Base-by-base conservation (phyloP, 768 basidiomycete species). In the Rhodosporidiobolus sp. region DNA sequence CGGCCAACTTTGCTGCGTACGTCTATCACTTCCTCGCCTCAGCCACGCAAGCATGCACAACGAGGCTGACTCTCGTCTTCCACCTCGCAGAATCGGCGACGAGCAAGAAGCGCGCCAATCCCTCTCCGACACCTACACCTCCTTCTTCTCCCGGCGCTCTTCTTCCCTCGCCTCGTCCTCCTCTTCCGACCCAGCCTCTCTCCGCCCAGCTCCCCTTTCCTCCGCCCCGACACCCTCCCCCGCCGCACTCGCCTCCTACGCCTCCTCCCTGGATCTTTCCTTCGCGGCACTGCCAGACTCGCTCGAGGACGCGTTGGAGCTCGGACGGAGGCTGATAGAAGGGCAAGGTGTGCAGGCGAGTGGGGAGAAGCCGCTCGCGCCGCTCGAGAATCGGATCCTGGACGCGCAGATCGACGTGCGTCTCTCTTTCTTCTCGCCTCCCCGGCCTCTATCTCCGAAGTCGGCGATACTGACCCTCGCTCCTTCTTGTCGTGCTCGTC, bases 271-370 rank as follows among this genome's bases (percentile, higher is more conserved):
- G 50, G 71, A 73, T 34, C 48, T 43, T 43, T 14, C 30, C 46
- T 52, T 16, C 24, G 56, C 4, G 58, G 38, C 4, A 62, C 66
- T 30, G 38, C 8, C 0, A 63, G 34, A 1, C 32, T 73, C 22
- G 71, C 32, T 73, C 22, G 71, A 67, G 0, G 71, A 67, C n/a
- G 71, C 66, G n/a, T 14, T 67, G n/a, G 66, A 34, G 32, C 32
- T 73, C 26, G 71, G 71, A 0, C 48, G 63, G 38, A 28, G 30
- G 11, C 43, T 73, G 48, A 22, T 67, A 6, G 30, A 20, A 3
- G 65, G 65, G 4, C 49, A 67, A 38, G 19, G 49, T 1, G 48
- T 55, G 48, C 49, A 45, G 70, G 61, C 24, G 67, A 67, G n/a
- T n/a, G n/a, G n/a, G n/a, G n/a, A n/a, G n/a, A n/a, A n/a, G n/a